Conservation (phyloP, 192 early-diverging fungal species). For the Gamsiella multidivaricata region DNA sequence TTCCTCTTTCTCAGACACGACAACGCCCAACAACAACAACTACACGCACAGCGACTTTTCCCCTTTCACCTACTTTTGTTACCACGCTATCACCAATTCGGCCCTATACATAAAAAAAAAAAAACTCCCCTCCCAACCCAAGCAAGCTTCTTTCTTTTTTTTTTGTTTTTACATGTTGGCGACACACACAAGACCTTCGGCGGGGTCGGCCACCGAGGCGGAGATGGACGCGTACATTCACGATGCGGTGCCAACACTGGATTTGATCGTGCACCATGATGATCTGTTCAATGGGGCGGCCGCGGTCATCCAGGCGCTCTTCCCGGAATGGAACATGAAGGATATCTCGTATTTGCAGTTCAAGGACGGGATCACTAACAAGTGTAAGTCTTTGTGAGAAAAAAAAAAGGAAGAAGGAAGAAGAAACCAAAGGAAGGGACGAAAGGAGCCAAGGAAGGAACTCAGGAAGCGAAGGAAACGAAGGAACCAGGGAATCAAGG, state of each 20-base stretch:
- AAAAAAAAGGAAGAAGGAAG: background rate
- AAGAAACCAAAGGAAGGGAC: too few relatives aligned
- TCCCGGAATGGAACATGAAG: conserved; percentile 69
- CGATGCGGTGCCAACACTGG: conserved; percentile 39
- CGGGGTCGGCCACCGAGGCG: conserved; percentile 26
- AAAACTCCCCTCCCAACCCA: conserved; percentile 8
- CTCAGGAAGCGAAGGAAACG: too few relatives aligned
- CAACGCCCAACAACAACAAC: too few relatives aligned
- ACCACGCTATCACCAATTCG: background rate
- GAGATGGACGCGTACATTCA: conserved; percentile 45
- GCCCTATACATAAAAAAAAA: background rate
- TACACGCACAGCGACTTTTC: too few relatives aligned
- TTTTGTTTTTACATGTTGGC: conserved; percentile 23
- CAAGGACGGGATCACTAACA: conserved; percentile 88
- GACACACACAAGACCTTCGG: conserved; percentile 28
- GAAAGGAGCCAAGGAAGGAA: too few relatives aligned
- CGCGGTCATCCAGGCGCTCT: conserved; percentile 62
- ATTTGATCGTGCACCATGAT: conserved; percentile 65
- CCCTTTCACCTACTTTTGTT: too few relatives aligned
- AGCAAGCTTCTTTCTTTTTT: background rate
- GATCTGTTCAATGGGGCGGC: conserved; percentile 74
- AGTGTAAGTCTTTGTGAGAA: conserved; percentile 57
- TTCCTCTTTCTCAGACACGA: background rate
- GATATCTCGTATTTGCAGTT: conserved; percentile 72
- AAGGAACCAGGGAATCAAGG: too few relatives aligned